Base-by-base conservation (phyloP, 2,329 filamentous ascomycete genomes). In the Tricladium varicosporioides region DNA sequence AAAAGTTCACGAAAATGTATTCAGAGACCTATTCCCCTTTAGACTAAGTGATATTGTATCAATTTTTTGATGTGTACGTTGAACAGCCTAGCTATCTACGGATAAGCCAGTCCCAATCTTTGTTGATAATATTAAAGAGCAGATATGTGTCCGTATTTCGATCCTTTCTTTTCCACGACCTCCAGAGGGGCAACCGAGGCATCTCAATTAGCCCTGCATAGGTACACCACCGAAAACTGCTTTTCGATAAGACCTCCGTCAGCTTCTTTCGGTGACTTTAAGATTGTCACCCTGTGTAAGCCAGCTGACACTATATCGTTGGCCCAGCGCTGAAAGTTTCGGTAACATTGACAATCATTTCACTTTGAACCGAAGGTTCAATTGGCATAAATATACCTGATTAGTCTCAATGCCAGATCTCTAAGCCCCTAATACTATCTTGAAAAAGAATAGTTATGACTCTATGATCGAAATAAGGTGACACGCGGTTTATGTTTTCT, bases 391-490 rank as follows among this genome's bases (percentile, higher is more conserved):
- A 75, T 1, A 74, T 71, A 7, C 73, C 58, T 27, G n/a, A n/a
- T 7, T 31, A 18, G 5, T 48, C 8, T 74, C 76, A 68, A 56
- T 78, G 73, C 47, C 72, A 71, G 2, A 79, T 75, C 63, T 80
- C 76, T 2, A 79, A 67, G 1, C 75, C 77, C 16, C 75, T 75
- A 1, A 75, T 75, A 1, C 68, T 57, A 61, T 77, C 75, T 63
- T 78, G 75, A 59, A 77, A 74, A 14, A 79, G 68, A 2, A 79
- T 69, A 1, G 76, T 79, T 27, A 78, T 67, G 58, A 76, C 74
- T 4, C 75, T 74, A 54, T 71, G 74, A 63, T 79, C 76, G 1
- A 71, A 70, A 60, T 75, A 73, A 5, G 71, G 67, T 10, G 67
- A 70, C n/a, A 53, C 46, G 5, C 59, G 49, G 13, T 27, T 53